Evolutionary conservation across 2,329 filamentous ascomycete species (phyloP).

Genomic region (Tympanopsis confertula): DNA sequence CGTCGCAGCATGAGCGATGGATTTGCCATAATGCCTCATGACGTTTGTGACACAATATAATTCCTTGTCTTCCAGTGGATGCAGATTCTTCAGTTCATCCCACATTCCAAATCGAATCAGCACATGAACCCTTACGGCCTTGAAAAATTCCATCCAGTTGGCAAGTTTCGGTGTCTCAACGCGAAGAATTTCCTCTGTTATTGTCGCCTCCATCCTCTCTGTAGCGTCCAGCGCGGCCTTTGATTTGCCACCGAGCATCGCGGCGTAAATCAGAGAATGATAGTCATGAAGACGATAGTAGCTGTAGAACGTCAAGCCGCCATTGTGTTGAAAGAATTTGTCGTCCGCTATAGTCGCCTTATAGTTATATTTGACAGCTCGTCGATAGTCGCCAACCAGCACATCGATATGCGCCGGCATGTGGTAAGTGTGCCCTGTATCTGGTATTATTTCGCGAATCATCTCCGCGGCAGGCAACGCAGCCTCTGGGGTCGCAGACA

Average conservation of each 20-base stretch:
- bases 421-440: conserved; percentile 9
- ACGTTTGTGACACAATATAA: conserved; percentile 43
- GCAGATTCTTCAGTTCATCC: conserved; percentile 34
- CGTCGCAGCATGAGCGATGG: conserved; percentile 35
- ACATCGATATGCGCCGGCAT: conserved; percentile 12
- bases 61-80: conserved; percentile 28
- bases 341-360: conserved; percentile 7
- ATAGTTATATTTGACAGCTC: conserved; percentile 6
- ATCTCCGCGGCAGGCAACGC: conserved; percentile 9
- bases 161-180: conserved; percentile 39
- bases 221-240: conserved; percentile 34
- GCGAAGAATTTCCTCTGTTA: conserved; percentile 35
- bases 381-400: conserved; percentile 8
- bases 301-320: conserved; percentile 39
- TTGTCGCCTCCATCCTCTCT: conserved; percentile 28
- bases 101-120: conserved; percentile 43
- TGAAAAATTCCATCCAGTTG: conserved; percentile 42
- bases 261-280: conserved; percentile 43
- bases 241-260: conserved; percentile 41
- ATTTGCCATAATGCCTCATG: conserved; percentile 40
- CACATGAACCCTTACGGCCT: conserved; percentile 38
- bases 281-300: conserved; percentile 43
- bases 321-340: conserved; percentile 31
- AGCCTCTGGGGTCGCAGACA: conserved; percentile 10
- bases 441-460: conserved; percentile 9